These are phyloP conservation scores for Phytophthora macrochlamydospora DNA, from an alignment of 352 stramenopile species.

Conservation along the genomic window DNA sequence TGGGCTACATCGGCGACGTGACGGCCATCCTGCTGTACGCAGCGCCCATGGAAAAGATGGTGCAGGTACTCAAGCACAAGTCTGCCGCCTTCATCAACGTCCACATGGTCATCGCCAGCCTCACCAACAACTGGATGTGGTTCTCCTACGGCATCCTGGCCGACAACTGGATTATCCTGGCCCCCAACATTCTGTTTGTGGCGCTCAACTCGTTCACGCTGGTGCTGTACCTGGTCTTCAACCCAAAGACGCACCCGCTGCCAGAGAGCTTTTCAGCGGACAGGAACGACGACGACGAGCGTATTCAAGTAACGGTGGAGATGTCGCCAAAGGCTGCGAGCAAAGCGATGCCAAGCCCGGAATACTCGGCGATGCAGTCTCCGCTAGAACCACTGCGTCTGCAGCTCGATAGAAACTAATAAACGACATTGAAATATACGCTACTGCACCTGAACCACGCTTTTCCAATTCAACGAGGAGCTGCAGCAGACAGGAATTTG, in stretches of 20 bases:
- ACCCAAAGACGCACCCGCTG: constrained; percentile 23
- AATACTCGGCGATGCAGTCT: constrained; percentile 16
- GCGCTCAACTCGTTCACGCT: constrained; percentile 26
- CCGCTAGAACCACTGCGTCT: constrained; percentile 7
- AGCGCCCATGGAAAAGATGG: constrained; percentile 48
- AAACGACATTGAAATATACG: neutral
- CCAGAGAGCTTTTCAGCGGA: constrained; percentile 9
- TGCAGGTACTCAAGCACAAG: constrained; percentile 45
- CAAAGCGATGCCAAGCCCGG: constrained; percentile 16
- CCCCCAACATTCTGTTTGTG: constrained; percentile 31
- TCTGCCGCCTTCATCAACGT: constrained; percentile 40
- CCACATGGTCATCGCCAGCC: constrained; percentile 48
- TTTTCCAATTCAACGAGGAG: neutral
- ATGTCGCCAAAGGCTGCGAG: constrained; percentile 9
- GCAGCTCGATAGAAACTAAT: constrained; percentile 5
- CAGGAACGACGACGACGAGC: constrained; percentile 1
- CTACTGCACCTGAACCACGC: neutral
- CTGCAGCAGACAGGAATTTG: too few species aligned
- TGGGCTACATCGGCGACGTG: constrained; percentile 34
- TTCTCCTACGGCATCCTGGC: constrained; percentile 42
- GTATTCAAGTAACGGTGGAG: constrained; percentile 13
- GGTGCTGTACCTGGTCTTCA: constrained; percentile 27
- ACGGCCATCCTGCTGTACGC: constrained; percentile 32
- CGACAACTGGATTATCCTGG: constrained; percentile 31
- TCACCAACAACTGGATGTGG: constrained; percentile 54